phyloP scores from a whole-genome alignment of 129 eudicot species.

The Chrysanthemum makinoi region DNA sequence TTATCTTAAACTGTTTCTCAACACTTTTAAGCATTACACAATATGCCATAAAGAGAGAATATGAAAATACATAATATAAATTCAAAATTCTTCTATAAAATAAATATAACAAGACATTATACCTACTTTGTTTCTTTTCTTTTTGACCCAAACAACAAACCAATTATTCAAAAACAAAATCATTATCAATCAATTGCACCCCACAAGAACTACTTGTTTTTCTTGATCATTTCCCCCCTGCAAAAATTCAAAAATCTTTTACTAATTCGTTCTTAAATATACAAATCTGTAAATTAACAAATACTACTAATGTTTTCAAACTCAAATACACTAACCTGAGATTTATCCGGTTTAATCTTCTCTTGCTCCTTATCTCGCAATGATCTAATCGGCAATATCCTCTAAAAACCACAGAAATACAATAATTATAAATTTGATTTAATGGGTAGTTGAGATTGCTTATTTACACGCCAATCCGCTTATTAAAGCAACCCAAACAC shows the following conservation, averaged over 20 bases:
- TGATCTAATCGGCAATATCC: constrained; percentile 60
- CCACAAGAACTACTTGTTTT: constrained; percentile 14
- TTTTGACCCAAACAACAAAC: constrained; percentile 20
- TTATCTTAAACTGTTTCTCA: too few relatives aligned
- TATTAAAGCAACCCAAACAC: too few relatives aligned
- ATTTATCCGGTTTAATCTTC: constrained; percentile 45
- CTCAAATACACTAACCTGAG: constrained; percentile 27
- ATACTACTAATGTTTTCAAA: background rate
- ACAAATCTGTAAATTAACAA: background rate
- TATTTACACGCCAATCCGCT: too few relatives aligned
- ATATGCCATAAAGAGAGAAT: too few relatives aligned
- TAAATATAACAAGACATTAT: constrained; percentile 39
- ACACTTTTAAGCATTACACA: too few relatives aligned
- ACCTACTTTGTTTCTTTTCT: constrained; percentile 8
- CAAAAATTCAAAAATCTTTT: background rate
- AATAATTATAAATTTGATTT: background rate
- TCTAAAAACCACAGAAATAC: constrained; percentile 21
- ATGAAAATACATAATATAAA: too few relatives aligned
- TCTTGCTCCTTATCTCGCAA: constrained; percentile 63
- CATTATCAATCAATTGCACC: constrained; percentile 11
- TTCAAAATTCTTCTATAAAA: background rate
- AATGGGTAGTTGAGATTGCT: background rate
- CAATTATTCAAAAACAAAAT: constrained; percentile 19
- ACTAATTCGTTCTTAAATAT: background rate
- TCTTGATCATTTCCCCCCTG: constrained; percentile 23